These are phyloP conservation scores for Alloteropsis angusta DNA, from an alignment of 202 grass and related monocot genomes.

Conservation along the genomic window DNA sequence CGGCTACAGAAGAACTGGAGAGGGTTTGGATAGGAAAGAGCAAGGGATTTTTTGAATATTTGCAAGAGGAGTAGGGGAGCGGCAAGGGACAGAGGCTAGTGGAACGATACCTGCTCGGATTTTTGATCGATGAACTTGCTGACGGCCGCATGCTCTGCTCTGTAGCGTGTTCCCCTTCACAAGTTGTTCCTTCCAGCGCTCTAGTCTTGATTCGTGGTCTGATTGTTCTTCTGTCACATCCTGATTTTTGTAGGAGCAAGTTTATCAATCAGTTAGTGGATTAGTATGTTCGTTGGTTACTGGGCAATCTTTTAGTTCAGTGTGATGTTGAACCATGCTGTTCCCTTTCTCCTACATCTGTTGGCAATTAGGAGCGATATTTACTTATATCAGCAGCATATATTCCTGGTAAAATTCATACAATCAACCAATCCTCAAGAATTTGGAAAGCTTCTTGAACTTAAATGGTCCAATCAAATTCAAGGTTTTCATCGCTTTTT, in stretches of 20 bases:
- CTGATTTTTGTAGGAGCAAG: not conserved
- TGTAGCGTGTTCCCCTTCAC: not conserved
- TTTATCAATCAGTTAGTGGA: not conserved
- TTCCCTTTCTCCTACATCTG: not conserved
- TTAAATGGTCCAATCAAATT: not conserved
- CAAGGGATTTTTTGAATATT: not conserved
- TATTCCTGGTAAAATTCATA: not conserved
- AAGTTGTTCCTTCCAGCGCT: not conserved
- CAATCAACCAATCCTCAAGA: not conserved
- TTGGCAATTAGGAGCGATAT: not conserved
- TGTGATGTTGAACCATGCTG: not conserved
- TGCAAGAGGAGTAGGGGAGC: not conserved
- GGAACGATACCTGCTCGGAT: not conserved
- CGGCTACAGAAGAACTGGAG: not conserved
- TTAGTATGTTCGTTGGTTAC: not conserved
- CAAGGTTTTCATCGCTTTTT: not conserved
- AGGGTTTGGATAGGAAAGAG: not conserved
- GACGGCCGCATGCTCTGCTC: not conserved
- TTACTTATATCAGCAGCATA: no score
- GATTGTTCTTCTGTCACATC: not conserved
- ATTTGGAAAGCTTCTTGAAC: not conserved
- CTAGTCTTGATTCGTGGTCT: not conserved
- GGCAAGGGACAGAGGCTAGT: not conserved
- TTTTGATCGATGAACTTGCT: not conserved
- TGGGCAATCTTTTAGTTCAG: not conserved